Conservation (phyloP, 352 stramenopile genomes). For the Phytophthora chlamydospora region DNA sequence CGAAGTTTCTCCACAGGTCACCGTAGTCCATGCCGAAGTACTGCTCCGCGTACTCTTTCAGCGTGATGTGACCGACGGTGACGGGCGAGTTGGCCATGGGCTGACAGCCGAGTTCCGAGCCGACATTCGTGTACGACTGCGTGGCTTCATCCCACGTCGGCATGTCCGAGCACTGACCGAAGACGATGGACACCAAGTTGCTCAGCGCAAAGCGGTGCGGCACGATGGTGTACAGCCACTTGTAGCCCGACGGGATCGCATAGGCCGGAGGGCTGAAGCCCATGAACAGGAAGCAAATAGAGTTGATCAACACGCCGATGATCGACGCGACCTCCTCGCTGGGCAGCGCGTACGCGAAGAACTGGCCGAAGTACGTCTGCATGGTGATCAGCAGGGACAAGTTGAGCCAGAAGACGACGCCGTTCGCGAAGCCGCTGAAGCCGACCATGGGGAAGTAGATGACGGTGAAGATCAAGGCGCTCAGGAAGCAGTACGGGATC, state of each 20-base stretch:
- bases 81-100: slow-evolving; percentile 3
- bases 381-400: slow-evolving; percentile 18
- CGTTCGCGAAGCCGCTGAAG: slow-evolving; percentile 31
- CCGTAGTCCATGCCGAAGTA: slow-evolving; percentile 10
- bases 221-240: background rate
- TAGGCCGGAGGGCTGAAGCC: background rate
- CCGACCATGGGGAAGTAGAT: slow-evolving; percentile 15
- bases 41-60: slow-evolving; percentile 7
- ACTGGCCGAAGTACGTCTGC: too few species aligned
- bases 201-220: slow-evolving; percentile 21
- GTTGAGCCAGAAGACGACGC: slow-evolving; percentile 32
- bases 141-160: slow-evolving; percentile 8
- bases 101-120: slow-evolving; percentile 18
- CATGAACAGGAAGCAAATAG: slow-evolving; percentile 35
- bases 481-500: slow-evolving; percentile 43
- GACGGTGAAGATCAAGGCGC: slow-evolving; percentile 6
- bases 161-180: slow-evolving; percentile 3
- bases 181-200: slow-evolving; percentile 17
- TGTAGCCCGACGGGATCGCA: too few species aligned
- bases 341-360: slow-evolving; percentile 7
- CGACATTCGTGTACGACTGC: slow-evolving; percentile 6
- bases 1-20: slow-evolving; percentile 12
- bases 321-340: slow-evolving; percentile 51
- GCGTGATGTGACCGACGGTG: slow-evolving; percentile 9
- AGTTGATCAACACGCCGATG: slow-evolving; percentile 36